These are phyloP conservation scores for Quercus suber DNA, from an alignment of 306 rosid genomes.

Conservation along the genomic window DNA sequence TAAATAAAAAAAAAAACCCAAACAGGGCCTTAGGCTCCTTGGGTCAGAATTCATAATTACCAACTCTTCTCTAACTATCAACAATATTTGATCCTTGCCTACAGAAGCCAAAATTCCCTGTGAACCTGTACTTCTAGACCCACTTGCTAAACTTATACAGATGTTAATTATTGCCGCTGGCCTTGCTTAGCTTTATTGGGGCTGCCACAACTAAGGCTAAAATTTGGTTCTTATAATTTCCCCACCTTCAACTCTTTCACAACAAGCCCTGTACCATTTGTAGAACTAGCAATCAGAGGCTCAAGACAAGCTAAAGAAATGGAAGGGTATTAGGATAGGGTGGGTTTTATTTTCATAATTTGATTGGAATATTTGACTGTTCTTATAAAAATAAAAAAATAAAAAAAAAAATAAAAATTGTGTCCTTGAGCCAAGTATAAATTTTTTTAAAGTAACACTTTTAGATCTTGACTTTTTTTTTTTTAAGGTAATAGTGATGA, in stretches of 20 bases:
- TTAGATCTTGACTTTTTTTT: too few species aligned
- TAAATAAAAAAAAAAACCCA: too few species aligned
- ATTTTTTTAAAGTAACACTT: too few species aligned
- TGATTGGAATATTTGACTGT: too few species aligned
- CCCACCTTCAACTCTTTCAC: conserved; percentile 9
- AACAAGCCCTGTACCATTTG: too few species aligned
- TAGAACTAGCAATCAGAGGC: too few species aligned
- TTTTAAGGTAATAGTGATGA: too few species aligned
- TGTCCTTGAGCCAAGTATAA: too few species aligned
- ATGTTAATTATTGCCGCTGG: conserved; percentile 10
- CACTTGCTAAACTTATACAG: conserved; percentile 24
- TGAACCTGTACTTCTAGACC: conserved; percentile 21
- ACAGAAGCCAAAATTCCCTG: conserved; percentile 19
- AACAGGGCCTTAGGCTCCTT: not conserved
- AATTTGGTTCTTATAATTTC: conserved; percentile 14
- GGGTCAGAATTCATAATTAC: conserved; percentile 26
- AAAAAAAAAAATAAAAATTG: too few species aligned
- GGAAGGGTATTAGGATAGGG: too few species aligned
- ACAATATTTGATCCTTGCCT: conserved; percentile 30
- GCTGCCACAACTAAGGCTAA: conserved; percentile 8
- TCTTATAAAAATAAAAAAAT: too few species aligned
- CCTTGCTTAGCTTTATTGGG: conserved; percentile 24
- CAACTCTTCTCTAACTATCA: conserved; percentile 37
- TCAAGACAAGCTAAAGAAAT: conserved; percentile 34
- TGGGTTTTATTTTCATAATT: too few species aligned